Conservation (phyloP, 371 early-diverging fungal species). For the Mycotypha africana region DNA sequence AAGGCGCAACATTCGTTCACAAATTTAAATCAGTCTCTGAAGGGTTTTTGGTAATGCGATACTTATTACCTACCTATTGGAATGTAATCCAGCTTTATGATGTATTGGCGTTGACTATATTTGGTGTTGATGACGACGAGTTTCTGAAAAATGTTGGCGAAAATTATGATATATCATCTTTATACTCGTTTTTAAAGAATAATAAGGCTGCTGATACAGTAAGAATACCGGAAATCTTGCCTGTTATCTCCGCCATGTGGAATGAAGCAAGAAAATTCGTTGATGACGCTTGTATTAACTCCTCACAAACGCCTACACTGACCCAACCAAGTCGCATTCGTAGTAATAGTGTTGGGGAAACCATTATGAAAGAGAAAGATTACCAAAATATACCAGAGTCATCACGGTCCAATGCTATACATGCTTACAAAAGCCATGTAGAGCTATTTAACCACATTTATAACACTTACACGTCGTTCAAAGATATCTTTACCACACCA, state of each 20-base stretch:
- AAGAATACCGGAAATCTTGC: slow-evolving; percentile 32
- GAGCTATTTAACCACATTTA: slow-evolving; percentile 56
- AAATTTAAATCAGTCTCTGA: slow-evolving; percentile 56
- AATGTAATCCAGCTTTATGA: slow-evolving; percentile 57
- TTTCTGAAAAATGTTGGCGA: slow-evolving; percentile 44
- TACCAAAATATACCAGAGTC: too few species aligned
- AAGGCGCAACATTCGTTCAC: slow-evolving; percentile 46
- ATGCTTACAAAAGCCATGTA: too few species aligned
- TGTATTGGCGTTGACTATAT: slow-evolving; percentile 47
- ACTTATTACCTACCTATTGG: slow-evolving; percentile 57
- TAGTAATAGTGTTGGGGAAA: slow-evolving; percentile 17
- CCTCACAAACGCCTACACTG: slow-evolving; percentile 1
- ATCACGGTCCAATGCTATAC: too few species aligned
- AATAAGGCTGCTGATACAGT: slow-evolving; percentile 5
- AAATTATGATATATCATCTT: slow-evolving; percentile 40
- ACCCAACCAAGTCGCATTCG: slow-evolving; percentile 3
- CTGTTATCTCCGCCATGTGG: slow-evolving; percentile 25
- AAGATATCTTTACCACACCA: slow-evolving; percentile 46
- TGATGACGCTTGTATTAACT: slow-evolving; percentile 4
- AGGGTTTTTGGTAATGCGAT: slow-evolving; percentile 55
- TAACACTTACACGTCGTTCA: slow-evolving; percentile 45
- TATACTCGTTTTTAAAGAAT: slow-evolving; percentile 31
- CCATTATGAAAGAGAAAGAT: slow-evolving; percentile 3
- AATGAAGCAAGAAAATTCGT: slow-evolving; percentile 19
- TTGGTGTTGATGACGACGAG: slow-evolving; percentile 56